phyloP scores from a whole-genome alignment of 805 yeast genomes.

The Lachancea lanzarotensis region DNA sequence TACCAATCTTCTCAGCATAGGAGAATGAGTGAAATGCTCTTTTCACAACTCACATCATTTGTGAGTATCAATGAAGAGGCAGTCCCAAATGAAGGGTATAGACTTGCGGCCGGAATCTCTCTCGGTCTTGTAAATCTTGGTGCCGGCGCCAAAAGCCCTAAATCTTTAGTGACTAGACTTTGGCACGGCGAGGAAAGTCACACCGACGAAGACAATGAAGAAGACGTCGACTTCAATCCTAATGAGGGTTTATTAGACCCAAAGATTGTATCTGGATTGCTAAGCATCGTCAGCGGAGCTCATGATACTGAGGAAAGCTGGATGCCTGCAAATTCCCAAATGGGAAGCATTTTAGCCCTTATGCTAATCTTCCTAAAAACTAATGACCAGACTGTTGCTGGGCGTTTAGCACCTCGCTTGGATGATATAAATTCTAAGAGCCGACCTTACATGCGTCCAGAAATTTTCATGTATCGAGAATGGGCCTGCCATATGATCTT shows the following conservation, averaged over 20 bases:
- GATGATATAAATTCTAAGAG: constrained; percentile 7
- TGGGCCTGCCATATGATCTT: constrained; percentile 57
- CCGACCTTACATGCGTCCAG: constrained; percentile 64
- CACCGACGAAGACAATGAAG: constrained; percentile 38
- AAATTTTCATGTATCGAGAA: constrained; percentile 58
- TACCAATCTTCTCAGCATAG: constrained; percentile 75
- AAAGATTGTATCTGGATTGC: constrained; percentile 8
- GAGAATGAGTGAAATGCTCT: constrained; percentile 73
- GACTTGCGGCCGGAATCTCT: constrained; percentile 83
- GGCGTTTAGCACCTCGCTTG: constrained; percentile 46
- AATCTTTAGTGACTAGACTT: constrained; percentile 21
- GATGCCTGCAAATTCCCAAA: constrained; percentile 35
- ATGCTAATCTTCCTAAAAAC: constrained; percentile 69
- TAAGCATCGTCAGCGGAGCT: constrained; percentile 15
- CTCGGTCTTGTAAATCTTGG: constrained; percentile 82
- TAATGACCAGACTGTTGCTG: constrained; percentile 51
- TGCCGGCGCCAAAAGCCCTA: constrained; percentile 41
- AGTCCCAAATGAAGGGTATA: constrained; percentile 67
- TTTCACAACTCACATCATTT: constrained; percentile 52
- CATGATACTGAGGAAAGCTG: constrained; percentile 25
- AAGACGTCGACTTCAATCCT: constrained; percentile 3
- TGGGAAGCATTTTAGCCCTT: constrained; percentile 73
- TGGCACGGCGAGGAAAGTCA: constrained; percentile 50
- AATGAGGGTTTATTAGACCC: constrained; percentile 9
- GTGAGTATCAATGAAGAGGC: constrained; percentile 50